These are phyloP conservation scores for Penstemon eatonii DNA, from an alignment of 257 asterid species.

Conservation along the genomic window DNA sequence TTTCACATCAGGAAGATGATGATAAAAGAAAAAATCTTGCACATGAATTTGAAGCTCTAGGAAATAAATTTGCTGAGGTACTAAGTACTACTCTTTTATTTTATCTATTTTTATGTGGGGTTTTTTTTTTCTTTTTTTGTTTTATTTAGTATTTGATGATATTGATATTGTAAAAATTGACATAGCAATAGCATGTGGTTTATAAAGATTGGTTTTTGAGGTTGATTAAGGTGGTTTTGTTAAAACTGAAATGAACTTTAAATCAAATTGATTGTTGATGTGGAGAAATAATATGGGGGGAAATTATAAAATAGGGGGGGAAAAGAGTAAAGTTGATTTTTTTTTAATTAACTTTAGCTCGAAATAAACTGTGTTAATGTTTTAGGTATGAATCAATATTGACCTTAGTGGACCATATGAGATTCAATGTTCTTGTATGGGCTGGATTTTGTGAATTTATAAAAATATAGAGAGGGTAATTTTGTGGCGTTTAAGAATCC, in stretches of 20 bases:
- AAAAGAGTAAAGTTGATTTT: neutral
- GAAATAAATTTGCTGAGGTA: constrained; percentile 87
- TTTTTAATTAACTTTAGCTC: neutral
- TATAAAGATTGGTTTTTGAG: neutral
- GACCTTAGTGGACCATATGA: too few relatives aligned
- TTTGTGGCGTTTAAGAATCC: neutral
- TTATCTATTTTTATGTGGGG: neutral
- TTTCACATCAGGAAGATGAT: constrained; percentile 36
- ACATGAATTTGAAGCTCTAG: constrained; percentile 56
- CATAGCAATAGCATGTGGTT: neutral
- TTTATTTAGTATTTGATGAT: neutral
- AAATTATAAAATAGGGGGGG: neutral
- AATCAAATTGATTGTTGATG: neutral
- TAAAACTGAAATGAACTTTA: neutral
- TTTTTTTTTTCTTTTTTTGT: neutral
- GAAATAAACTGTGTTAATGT: too few relatives aligned
- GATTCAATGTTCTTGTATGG: too few relatives aligned
- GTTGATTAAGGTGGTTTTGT: neutral
- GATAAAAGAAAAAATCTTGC: constrained; percentile 44
- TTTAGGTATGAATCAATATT: too few relatives aligned
- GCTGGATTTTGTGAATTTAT: neutral
- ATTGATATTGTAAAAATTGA: constrained; percentile 25
- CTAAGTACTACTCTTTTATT: neutral
- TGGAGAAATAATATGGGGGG: neutral
- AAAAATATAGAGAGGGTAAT: too few relatives aligned